Base-by-base conservation (phyloP, 2,329 filamentous ascomycete genomes). In the Cladosporium halotolerans region DNA sequence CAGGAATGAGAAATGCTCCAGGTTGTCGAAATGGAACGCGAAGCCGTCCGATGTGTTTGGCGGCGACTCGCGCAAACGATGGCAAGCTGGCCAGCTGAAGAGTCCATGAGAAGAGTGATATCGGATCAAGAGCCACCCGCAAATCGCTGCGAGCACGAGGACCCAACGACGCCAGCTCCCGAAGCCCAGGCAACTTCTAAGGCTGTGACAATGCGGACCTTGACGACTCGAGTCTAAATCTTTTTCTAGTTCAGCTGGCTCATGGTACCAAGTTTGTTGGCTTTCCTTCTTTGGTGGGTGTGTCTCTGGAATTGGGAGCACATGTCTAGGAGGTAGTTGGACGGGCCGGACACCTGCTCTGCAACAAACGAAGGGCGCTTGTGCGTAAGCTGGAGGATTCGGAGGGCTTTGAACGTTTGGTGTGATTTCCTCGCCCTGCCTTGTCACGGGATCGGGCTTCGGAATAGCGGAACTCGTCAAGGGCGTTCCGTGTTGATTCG, bases 1-100 rank as follows among this genome's bases (percentile, higher is more conserved):
- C 3, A 58, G 38, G 45, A 67, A 57, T 4, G 57, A 55, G 54
- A 67, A 67, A 38, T 61, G 58, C 1, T 32, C 31, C 9, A 49
- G 14, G 10, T 40, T 32, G 19, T 36, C 18, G 18, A 54, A 54
- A 11, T 36, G 34, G 34, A 36, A 36, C 1, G 36, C 16, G 4
- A 39, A 39, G 36, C 36, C 36, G n/a, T 39, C 23, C 23, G 23
- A 28, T 28, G 23, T 28, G 7, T 39, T 28, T 10, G 48, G 48
- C 6, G 38, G 11, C 3, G 14, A 11, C 4, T 10, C 32, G 9
- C 9, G 9, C 11, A 8, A 39, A 13, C 8, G 18, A 18, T 28
- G 45, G 43, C 43, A 32, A 6, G 43, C 13, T 7, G 31, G 34
- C 34, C n/a, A 38, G 9, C 5, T 33, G 23, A 11, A 41, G 7